Base-by-base conservation (phyloP, 2,329 filamentous ascomycete species). In the Aspergillus pseudoviridinutans region DNA sequence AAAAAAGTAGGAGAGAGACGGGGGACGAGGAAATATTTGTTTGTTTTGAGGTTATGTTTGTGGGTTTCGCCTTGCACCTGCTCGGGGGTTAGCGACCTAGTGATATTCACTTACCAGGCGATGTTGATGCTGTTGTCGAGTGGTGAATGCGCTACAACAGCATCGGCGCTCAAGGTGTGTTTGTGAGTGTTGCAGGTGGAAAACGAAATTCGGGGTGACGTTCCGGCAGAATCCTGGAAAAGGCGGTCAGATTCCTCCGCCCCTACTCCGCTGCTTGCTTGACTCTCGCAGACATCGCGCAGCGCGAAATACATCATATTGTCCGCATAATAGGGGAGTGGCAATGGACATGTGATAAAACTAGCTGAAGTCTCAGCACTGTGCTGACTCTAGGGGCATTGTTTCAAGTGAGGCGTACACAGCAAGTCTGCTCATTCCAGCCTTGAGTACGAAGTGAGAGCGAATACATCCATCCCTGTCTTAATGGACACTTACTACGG, bases 141-240 rank as follows among this genome's bases (percentile, higher is more conserved):
- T 47, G 38, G 44, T 35, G 58, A 54, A 55, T 41, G 53, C 51
- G 46, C 46, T 29, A 55, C 42, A 20, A 20, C 28, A 49, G 24
- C 50, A 29, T 28, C 29, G 47, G 35, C 25, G 50, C 22, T 56
- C 53, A 17, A 29, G 25, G 17, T 25, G 27, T 28, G 28, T 29
- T 49, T 56, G 44, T 4, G 24, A 47, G 44, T 27, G 44, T 47
- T 44, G 42, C 50, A 52, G 28, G 29, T 38, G 58, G 63, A 61
- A 57, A 57, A 61, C 51, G 53, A 62, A 57, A 58, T 28, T 60
- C 49, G 58, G 53, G 53, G 50, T 56, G 56, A 60, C 49, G 59
- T 47, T 46, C 52, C 49, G 62, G 61, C 61, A 63, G 56, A 66
- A 64, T 47, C 17, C 3, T 38, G 14, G 14, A 20, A 17, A 51